These are phyloP conservation scores for Brettanomyces bruxellensis DNA, from an alignment of 805 yeast species.

Conservation along the genomic window DNA sequence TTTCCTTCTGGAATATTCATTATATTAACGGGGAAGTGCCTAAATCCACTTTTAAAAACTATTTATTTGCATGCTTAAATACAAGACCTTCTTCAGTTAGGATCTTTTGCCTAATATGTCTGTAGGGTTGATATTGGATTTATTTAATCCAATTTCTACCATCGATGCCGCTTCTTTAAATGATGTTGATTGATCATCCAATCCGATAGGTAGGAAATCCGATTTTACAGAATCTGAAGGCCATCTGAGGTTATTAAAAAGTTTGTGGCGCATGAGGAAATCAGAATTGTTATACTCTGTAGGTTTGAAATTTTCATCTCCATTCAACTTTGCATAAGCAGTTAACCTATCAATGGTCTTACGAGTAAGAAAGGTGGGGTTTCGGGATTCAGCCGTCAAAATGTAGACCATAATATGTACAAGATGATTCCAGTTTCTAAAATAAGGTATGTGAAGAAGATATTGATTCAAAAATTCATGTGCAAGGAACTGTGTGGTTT, in stretches of 20 bases:
- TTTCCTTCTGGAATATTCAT: no score
- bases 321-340: conserved; percentile 16
- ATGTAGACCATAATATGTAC: conserved; percentile 10
- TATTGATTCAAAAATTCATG: conserved; percentile 12
- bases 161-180: conserved; percentile 12
- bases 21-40: no score
- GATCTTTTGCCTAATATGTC: no score
- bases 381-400: conserved; percentile 3
- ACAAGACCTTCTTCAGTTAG: no score
- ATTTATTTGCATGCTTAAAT: no score
- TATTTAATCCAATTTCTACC: no score
- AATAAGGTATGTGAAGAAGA: conserved; percentile 12
- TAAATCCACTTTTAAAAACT: no score
- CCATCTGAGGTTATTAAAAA: conserved; percentile 16
- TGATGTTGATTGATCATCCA: conserved; percentile 7
- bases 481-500: conserved; percentile 9
- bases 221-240: neutral
- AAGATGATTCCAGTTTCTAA: conserved; percentile 18
- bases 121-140: no score
- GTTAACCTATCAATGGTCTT: conserved; percentile 6
- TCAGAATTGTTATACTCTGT: conserved; percentile 7
- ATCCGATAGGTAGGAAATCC: conserved; percentile 4
- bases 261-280: conserved; percentile 5
- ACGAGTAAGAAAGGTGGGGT: conserved; percentile 4
- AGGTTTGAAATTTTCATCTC: conserved; percentile 13